Evolutionary conservation across 169 alveolate genomes (phyloP).

Genomic region (Babesia divergens): DNA sequence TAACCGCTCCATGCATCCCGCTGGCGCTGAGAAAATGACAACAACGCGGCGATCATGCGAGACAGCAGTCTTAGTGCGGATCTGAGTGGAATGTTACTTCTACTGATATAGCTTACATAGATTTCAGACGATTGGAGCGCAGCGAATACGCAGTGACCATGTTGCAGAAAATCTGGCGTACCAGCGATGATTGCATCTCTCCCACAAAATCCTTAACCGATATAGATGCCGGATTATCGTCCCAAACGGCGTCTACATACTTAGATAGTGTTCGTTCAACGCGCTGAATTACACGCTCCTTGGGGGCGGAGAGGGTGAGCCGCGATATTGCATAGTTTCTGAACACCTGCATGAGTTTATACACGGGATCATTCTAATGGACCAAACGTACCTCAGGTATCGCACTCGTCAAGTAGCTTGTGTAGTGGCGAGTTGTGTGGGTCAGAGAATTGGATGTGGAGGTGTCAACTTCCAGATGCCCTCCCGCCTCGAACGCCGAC

Average conservation of each 20-base stretch:
- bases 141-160: conserved; percentile 12
- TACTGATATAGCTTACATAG: conserved; percentile 13
- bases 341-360: conserved; percentile 6
- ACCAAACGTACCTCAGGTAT: conserved; percentile 26
- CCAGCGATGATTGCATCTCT: conserved; percentile 65
- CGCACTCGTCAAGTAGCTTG: background rate
- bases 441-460: background rate
- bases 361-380: background rate
- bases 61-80: conserved; percentile 16
- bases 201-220: conserved; percentile 30
- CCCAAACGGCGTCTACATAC: conserved; percentile 54
- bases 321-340: conserved; percentile 18
- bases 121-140: background rate
- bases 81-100: background rate
- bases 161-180: conserved; percentile 57
- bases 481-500: conserved; percentile 15
- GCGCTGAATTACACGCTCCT: conserved; percentile 46
- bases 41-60: conserved; percentile 21
- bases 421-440: background rate
- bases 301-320: conserved; percentile 36
- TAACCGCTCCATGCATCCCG: conserved; percentile 63
- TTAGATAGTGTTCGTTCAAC: conserved; percentile 28
- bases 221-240: background rate
- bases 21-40: conserved; percentile 43
- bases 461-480: background rate